Percentiles rank a stretch among this genome's conserved stretches.
Evolutionary conservation across 768 basidiomycete species (phyloP).

Genomic region (Phlebiopsis flavidoalba): DNA sequence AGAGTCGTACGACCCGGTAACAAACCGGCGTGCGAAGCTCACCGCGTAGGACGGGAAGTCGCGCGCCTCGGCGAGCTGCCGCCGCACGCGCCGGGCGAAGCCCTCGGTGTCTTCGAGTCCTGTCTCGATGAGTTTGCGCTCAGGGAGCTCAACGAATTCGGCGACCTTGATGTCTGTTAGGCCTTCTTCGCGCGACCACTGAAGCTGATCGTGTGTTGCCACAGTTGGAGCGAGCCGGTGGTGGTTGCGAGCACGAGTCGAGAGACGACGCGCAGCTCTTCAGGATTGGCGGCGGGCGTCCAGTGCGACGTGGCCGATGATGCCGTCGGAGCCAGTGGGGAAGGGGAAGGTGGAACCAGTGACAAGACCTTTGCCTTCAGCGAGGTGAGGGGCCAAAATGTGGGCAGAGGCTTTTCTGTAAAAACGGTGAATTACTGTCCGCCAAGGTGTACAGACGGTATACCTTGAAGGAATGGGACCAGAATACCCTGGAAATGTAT

Average conservation of each 20-base stretch:
- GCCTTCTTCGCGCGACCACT: constrained; percentile 82
- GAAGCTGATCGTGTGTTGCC: constrained; percentile 51
- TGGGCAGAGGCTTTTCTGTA: constrained; percentile 51
- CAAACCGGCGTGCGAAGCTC: constrained; percentile 67
- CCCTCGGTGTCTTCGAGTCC: constrained; percentile 37
- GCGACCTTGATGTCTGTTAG: constrained; percentile 59
- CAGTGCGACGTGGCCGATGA: constrained; percentile 58
- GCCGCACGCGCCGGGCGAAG: constrained; percentile 42
- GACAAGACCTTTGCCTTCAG: constrained; percentile 39
- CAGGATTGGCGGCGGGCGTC: constrained; percentile 41
- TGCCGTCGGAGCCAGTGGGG: constrained; percentile 60
- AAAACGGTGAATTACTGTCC: neutral
- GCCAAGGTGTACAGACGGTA: constrained; percentile 15
- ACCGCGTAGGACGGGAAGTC: constrained; percentile 67
- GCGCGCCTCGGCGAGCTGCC: constrained; percentile 59
- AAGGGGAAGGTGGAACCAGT: constrained; percentile 59
- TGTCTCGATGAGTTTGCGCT: constrained; percentile 36
- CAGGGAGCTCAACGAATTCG: constrained; percentile 76
- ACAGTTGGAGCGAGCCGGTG: constrained; percentile 74
- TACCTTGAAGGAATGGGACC: constrained; percentile 56
- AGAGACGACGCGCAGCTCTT: constrained; percentile 30
- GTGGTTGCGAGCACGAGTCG: constrained; percentile 58
- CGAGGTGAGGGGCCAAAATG: constrained; percentile 44
- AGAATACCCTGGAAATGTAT: constrained; percentile 60
- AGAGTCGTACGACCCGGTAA: constrained; percentile 60